Evolutionary conservation across 176 grass and related monocot genomes (phyloP).

Genomic region (Carex cristatella): DNA sequence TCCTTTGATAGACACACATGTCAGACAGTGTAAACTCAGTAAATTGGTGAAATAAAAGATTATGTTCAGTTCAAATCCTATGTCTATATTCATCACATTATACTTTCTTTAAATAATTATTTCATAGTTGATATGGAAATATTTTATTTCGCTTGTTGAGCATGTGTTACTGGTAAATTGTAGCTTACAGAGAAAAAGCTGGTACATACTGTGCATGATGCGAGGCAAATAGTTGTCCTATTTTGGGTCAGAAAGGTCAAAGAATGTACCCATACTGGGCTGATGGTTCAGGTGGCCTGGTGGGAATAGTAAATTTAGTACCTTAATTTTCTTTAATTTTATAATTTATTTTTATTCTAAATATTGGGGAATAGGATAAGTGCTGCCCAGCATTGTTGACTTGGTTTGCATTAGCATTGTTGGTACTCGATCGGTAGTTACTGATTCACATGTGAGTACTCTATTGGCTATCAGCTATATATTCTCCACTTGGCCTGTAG

Average conservation of each 20-base stretch:
- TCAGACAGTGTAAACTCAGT: neutral
- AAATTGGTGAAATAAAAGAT: slow-evolving; percentile 10
- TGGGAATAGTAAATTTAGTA: neutral
- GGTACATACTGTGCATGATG: neutral
- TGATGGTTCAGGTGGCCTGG: neutral
- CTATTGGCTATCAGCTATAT: neutral
- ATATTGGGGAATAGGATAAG: neutral
- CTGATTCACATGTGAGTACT: slow-evolving; percentile 17
- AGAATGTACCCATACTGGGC: neutral
- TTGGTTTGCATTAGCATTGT: neutral
- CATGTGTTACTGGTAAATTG: neutral
- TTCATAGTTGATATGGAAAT: neutral
- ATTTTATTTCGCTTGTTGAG: neutral
- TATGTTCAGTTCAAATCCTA: neutral
- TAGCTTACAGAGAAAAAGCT: neutral
- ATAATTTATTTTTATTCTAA: neutral
- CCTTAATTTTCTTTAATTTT: neutral
- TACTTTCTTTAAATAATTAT: neutral
- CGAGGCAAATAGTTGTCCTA: neutral
- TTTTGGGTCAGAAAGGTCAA: neutral
- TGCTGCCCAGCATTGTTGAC: slow-evolving; percentile 10
- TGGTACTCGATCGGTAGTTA: neutral
- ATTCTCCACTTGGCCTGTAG: neutral
- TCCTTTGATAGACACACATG: slow-evolving; percentile 13
- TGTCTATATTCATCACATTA: neutral